A percentile compares a stretch with the other conserved stretches of the same genome.
phyloP scores from a whole-genome alignment of 441 rosid species.

The Pelargonium australe region DNA sequence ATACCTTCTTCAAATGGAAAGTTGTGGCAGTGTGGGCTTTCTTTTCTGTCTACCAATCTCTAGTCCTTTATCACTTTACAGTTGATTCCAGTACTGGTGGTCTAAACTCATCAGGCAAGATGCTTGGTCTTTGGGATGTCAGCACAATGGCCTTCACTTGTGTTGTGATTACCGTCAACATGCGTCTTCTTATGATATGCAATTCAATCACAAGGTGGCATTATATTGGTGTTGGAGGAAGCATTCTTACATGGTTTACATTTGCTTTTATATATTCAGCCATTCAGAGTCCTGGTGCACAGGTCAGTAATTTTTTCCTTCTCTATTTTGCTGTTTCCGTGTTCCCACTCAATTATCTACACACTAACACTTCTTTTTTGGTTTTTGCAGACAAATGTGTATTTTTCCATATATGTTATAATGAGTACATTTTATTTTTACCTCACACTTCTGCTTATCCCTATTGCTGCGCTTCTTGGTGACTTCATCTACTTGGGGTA shows the following conservation, averaged over 20 bases:
- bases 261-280: slow-evolving; percentile 72
- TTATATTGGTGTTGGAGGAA: slow-evolving; percentile 82
- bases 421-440: slow-evolving; percentile 94
- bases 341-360: background rate
- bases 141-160: slow-evolving; percentile 98
- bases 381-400: slow-evolving; percentile 69
- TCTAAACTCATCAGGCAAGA: slow-evolving; percentile 72
- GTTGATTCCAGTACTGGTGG: slow-evolving; percentile 52
- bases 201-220: slow-evolving; percentile 97
- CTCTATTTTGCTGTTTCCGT: slow-evolving; percentile 3
- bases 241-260: slow-evolving; percentile 84
- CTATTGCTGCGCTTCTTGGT: slow-evolving; percentile 70
- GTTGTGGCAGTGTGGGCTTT: slow-evolving; percentile 85
- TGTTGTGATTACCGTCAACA: slow-evolving; percentile 84
- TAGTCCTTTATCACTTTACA: slow-evolving; percentile 68
- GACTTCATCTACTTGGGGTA: slow-evolving; percentile 95
- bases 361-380: slow-evolving; percentile 19
- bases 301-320: slow-evolving; percentile 38
- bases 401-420: slow-evolving; percentile 70
- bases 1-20: slow-evolving; percentile 86
- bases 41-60: slow-evolving; percentile 86
- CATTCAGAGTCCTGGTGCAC: slow-evolving; percentile 45
- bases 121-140: slow-evolving; percentile 93
- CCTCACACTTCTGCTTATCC: slow-evolving; percentile 66
- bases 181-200: slow-evolving; percentile 94